These are phyloP conservation scores for Syzygium jambos DNA, from an alignment of 345 rosid species.

Conservation along the genomic window DNA sequence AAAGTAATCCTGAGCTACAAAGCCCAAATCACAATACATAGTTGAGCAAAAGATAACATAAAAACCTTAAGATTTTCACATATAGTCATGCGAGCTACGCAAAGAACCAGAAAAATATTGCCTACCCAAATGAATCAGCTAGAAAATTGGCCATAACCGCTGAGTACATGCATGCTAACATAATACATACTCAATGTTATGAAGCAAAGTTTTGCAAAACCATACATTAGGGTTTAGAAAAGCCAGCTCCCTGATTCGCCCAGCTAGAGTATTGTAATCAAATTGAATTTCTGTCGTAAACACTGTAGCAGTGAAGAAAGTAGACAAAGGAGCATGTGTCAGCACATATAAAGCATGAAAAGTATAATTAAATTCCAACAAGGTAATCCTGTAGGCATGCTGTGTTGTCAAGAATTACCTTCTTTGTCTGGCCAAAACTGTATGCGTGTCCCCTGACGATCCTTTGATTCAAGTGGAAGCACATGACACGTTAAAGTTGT, in stretches of 20 bases:
- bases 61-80: not conserved
- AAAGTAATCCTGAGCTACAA: constrained; percentile 72
- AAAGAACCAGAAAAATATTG: not conserved
- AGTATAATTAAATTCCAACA: not conserved
- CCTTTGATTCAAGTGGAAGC: constrained; percentile 54
- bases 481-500: constrained; percentile 35
- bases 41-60: not conserved
- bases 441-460: constrained; percentile 60
- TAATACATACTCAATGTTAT: not conserved
- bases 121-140: not conserved
- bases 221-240: constrained; percentile 88
- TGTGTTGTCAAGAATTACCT: constrained; percentile 32
- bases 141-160: not conserved
- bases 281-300: constrained; percentile 85
- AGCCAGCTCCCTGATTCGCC: constrained; percentile 94
- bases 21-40: not conserved
- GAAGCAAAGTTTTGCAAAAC: not conserved
- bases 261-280: constrained; percentile 78
- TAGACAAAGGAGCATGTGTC: not conserved
- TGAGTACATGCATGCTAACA: not conserved
- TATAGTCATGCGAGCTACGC: not conserved
- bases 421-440: constrained; percentile 97
- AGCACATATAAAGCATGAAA: not conserved
- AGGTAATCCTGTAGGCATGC: not conserved
- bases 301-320: constrained; percentile 28